Base-by-base conservation (phyloP, 1,284 basidiomycete genomes). In the Pseudozyma tsukubaensis region DNA sequence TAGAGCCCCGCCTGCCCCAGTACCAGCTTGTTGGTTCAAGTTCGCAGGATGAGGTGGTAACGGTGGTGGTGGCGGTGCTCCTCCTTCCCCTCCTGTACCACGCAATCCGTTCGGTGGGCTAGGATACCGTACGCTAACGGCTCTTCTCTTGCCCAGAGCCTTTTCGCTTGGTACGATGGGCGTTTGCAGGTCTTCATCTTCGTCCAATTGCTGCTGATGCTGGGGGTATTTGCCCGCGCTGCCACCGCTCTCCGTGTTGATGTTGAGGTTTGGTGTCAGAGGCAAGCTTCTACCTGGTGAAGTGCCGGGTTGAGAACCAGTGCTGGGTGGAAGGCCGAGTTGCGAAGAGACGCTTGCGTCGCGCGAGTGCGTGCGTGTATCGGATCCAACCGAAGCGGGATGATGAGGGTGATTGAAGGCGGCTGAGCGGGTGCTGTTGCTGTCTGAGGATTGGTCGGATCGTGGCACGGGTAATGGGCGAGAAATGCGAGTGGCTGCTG, bases 81-180 rank as follows among this genome's bases (percentile, higher is more conserved):
- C 18, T 19, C 24, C 37, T 39, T 13, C 42, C 9, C 32, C 7
- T 11, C 18, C 24, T 13, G 18, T 35, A 43, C 48, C 21, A 35
- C 14, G 13, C 12, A 35, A 29, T 47, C 45, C 34, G 11, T 36
- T 44, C 11, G 70, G 64, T 11, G 64, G 65, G 12, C 50, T 50
- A 4, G 71, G 65, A 21, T 73, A 68, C 21, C 65, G 21, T 0
- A 73, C 57, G 32, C 57, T 60, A 16, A 78, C 55, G 3, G 72
- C 72, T 24, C 79, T 57, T 18, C 79, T 59, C 71, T 81, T 81
- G 2, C 79, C 79, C 34, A 81, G 51, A 19, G 79, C 79, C 44
- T 81, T 81, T 24, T 60, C 79, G 36, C 67, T 73, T 1, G 79
- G 79, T 36, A 66, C 59, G 4, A 75, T 48, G 13, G 79, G 79